Evolutionary conservation across 192 early-diverging fungal genomes (phyloP), one percentile per base, ranked within the genome.

Genomic region (Podila clonocystis): DNA sequence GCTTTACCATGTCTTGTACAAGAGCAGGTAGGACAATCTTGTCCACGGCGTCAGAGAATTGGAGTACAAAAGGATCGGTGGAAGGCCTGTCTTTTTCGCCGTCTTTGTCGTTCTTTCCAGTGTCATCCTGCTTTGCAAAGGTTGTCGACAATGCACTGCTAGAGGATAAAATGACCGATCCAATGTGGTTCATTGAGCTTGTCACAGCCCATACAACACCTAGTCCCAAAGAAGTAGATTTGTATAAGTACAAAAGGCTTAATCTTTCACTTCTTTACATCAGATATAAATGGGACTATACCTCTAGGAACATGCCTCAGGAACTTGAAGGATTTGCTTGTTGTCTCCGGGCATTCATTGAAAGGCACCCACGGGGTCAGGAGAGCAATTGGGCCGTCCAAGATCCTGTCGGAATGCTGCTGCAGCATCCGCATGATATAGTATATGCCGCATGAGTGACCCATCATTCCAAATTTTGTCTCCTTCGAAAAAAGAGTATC

Each of bases 351-450:
- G 19, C 77, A 80, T 48, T 80, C 77, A n/a, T 73, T 73, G 34
- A 80, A 80, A 5, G 77, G 77, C 9, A 80, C 70, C 77, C 77
- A 80, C n/a, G 77, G 77, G 2, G 77, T 73, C 9, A 80, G 22
- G 34, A 80, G 31, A 0, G 70, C 38, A 38, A 80, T 80, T 3
- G 77, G 77, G 0, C 77, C 77, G 9, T 13, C 59, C 26, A 59
- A 57, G 34, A 80, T 50, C 20, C 77, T 58, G 19, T 80, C 66
- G 2, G 64, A 61, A 26, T 67, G 68, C 8, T 59, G 19, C 30
- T 71, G 58, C 13, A 73, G 60, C 66, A 73, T 80, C 17, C 67
- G 62, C 77, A 80, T 80, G 20, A 80, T 65, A 41, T 80, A 80
- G 24, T 80, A 80, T 61, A 61, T 73, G 4, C 77, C 77, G 22